Base-by-base conservation (phyloP, 2,329 filamentous ascomycete genomes). In the Venturia oleaginea region DNA sequence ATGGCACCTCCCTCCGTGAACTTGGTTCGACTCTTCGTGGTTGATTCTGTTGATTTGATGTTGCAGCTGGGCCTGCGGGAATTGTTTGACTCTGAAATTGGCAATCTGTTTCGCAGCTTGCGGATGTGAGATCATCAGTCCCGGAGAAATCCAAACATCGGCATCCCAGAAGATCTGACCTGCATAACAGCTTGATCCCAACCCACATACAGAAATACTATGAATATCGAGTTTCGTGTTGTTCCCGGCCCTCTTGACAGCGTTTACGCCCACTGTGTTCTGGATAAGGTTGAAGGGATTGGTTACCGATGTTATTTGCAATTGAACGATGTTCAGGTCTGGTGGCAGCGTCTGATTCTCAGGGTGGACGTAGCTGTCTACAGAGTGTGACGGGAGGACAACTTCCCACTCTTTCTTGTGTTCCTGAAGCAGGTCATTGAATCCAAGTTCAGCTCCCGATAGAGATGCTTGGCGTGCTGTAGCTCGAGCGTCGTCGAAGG, bases 141-240 rank as follows among this genome's bases (percentile, higher is more conserved):
- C 86, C 5, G 86, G 87, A 38, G 85, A 83, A 83, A 88, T 87
- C 84, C 85, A 88, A 4, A 86, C 78, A 71, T 87, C 85, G 17
- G 83, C 81, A 73, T 87, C 85, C 85, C 85, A 87, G 70, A 86
- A 86, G n/a, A 86, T 79, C 69, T 81, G 75, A 0, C 87, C 87
- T 27, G 79, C 87, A 68, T 90, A 90, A 8, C 84, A 86, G 67
- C 88, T 86, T 5, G 86, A 87, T 0, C 80, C 83, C 27, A 90
- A 73, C 0, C 87, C 87, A 65, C 86, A 85, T n/a, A 90, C 87
- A 1, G 85, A 78, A 60, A 90, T 83, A 68, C 86, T 88, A 71
- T 87, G 79, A 27, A 82, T 78, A 65, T 86, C 84, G 5, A 89
- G 76, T 2, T 76, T 72, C 0, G 79, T 76, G 62, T 80, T 79